Conservation (phyloP, 202 grass and related monocot genomes). For the Musa balbisiana region DNA sequence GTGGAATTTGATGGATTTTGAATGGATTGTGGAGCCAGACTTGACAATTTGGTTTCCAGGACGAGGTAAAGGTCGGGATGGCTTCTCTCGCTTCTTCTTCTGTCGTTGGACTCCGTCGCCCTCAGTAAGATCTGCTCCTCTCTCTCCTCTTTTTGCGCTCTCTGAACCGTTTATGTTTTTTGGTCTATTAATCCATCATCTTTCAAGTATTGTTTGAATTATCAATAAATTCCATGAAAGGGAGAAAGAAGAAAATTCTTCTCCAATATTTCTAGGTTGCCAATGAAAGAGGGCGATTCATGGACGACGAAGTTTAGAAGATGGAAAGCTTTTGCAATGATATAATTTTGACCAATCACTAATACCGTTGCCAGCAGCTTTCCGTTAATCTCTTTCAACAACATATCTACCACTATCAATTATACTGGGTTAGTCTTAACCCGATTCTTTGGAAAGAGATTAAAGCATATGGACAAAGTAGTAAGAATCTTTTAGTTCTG, state of each 20-base stretch:
- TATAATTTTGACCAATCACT: not conserved
- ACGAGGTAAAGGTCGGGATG: not conserved
- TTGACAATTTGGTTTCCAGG: not conserved
- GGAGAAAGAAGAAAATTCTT: no score
- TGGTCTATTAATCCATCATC: not conserved
- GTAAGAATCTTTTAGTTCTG: not conserved
- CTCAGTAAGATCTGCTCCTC: constrained; percentile 12
- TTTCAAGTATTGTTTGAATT: not conserved
- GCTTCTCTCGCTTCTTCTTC: constrained; percentile 11
- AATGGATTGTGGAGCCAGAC: not conserved
- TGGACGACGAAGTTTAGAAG: not conserved
- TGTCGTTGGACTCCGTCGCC: not conserved
- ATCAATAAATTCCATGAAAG: not conserved
- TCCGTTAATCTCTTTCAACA: not conserved
- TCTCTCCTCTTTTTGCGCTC: not conserved
- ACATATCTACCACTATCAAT: not conserved
- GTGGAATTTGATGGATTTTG: not conserved
- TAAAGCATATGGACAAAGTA: not conserved
- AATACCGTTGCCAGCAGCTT: not conserved
- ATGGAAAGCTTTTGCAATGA: no score
- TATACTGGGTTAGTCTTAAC: not conserved
- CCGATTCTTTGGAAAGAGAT: not conserved
- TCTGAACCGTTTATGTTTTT: no score
- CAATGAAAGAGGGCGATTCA: not conserved
- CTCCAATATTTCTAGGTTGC: not conserved